A percentile compares a stretch with the other conserved stretches of the same genome.
Evolutionary conservation across 2,329 filamentous ascomycete genomes (phyloP).

Genomic region (Fusarium albosuccineum): DNA sequence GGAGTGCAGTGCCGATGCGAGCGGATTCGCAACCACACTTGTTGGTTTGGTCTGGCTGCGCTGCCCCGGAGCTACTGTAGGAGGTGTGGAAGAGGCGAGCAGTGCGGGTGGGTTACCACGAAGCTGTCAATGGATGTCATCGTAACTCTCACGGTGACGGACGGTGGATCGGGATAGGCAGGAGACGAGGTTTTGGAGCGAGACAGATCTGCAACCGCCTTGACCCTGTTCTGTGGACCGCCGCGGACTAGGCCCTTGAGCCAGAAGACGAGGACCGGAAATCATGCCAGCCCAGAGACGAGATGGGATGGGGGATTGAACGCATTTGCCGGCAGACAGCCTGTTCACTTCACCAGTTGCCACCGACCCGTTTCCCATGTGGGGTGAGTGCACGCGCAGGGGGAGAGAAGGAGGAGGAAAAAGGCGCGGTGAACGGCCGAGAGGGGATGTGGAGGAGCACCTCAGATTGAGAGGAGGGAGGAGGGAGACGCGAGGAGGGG

Average conservation of each 20-base stretch:
- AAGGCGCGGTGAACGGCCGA: slow-evolving; percentile 33
- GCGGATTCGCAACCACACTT: slow-evolving; percentile 9
- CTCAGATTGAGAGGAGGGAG: slow-evolving; percentile 9
- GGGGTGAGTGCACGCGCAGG: slow-evolving; percentile 38
- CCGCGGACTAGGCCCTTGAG: slow-evolving; percentile 1
- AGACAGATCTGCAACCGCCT: slow-evolving; percentile 42
- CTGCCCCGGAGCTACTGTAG: neutral
- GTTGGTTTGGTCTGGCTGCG: neutral
- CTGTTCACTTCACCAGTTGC: slow-evolving; percentile 30
- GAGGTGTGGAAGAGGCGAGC: slow-evolving; percentile 14
- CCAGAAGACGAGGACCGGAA: slow-evolving; percentile 11
- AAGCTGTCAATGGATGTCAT: slow-evolving; percentile 8
- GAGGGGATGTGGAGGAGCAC: slow-evolving; percentile 23
- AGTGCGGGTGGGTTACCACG: neutral
- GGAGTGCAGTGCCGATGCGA: neutral
- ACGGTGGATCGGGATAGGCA: slow-evolving; percentile 25
- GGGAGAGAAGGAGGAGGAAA: slow-evolving; percentile 39
- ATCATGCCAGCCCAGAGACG: slow-evolving; percentile 14
- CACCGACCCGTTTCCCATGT: slow-evolving; percentile 38
- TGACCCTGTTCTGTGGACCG: slow-evolving; percentile 32
- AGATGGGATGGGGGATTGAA: slow-evolving; percentile 17
- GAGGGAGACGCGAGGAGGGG: slow-evolving; percentile 22
- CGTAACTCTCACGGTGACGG: neutral
- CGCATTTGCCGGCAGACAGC: slow-evolving; percentile 15
- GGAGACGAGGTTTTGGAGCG: slow-evolving; percentile 22